These are phyloP conservation scores for Aphanomyces euteiches DNA, from an alignment of 352 stramenopile species.

Conservation along the genomic window DNA sequence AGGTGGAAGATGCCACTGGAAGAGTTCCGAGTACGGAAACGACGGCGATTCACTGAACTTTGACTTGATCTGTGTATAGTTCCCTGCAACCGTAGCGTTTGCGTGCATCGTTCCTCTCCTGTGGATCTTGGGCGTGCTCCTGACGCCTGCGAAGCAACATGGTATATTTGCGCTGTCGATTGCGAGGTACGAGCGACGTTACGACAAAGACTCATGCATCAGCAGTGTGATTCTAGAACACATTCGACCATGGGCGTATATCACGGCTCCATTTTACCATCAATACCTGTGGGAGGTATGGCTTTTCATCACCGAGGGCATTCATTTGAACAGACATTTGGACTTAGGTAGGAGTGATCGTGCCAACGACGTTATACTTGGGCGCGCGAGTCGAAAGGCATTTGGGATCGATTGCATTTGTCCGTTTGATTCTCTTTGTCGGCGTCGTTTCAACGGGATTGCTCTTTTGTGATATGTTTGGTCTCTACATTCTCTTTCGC, in stretches of 20 bases:
- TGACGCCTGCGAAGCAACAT: slow-evolving; percentile 64
- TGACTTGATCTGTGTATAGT: slow-evolving; percentile 36
- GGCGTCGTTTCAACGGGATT: slow-evolving; percentile 64
- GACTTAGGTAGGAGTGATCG: slow-evolving; percentile 52
- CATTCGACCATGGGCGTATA: slow-evolving; percentile 82
- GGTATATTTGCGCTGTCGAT: slow-evolving; percentile 77
- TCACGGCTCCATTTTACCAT: slow-evolving; percentile 84
- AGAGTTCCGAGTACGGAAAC: slow-evolving; percentile 18
- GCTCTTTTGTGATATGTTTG: slow-evolving; percentile 77
- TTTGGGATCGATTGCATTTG: slow-evolving; percentile 55
- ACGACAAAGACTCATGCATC: neutral
- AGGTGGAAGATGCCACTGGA: neutral
- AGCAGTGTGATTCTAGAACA: slow-evolving; percentile 74
- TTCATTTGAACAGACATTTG: too few relatives aligned
- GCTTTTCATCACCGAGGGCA: neutral
- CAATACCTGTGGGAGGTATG: slow-evolving; percentile 66
- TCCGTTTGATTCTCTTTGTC: slow-evolving; percentile 69
- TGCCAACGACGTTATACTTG: slow-evolving; percentile 62
- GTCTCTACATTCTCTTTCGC: slow-evolving; percentile 78
- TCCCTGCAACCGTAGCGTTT: slow-evolving; percentile 62
- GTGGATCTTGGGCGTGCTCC: slow-evolving; percentile 66
- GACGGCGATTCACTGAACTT: too few relatives aligned
- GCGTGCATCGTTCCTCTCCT: slow-evolving; percentile 60
- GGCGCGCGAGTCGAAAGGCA: slow-evolving; percentile 75
- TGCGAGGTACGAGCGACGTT: slow-evolving; percentile 45